phyloP scores from a whole-genome alignment of 495 filamentous ascomycete genomes.

The Aspergillus bertholletiae region DNA sequence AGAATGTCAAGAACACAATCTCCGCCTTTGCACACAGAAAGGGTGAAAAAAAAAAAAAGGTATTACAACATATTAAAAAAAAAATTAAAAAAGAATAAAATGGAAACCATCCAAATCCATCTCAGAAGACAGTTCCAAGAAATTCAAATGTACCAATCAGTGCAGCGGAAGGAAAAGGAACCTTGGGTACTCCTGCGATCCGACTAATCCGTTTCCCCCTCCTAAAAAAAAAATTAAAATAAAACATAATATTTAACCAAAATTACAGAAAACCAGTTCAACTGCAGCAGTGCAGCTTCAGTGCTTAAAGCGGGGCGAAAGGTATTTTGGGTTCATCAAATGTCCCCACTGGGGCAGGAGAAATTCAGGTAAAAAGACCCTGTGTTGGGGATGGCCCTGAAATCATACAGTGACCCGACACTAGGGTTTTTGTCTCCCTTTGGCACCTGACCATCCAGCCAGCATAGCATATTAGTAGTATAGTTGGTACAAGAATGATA shows the following conservation, averaged over 20 bases:
- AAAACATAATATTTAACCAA: background rate
- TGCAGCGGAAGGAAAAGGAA: background rate
- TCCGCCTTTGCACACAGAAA: too few relatives aligned
- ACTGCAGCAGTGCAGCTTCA: too few relatives aligned
- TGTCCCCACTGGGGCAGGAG: background rate
- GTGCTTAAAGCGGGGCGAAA: background rate
- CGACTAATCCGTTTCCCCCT: background rate
- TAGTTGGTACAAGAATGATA: too few relatives aligned
- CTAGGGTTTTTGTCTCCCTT: too few relatives aligned
- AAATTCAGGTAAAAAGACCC: background rate
- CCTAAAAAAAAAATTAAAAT: background rate
- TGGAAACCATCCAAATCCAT: too few relatives aligned
- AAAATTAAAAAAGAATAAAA: background rate
- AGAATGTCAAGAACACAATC: background rate
- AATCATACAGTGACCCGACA: background rate
- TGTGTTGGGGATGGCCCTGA: background rate
- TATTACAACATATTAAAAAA: too few relatives aligned
- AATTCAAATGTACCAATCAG: background rate
- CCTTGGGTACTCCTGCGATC: background rate
- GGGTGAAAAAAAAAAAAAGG: background rate
- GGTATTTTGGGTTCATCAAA: background rate
- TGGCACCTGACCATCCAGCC: too few relatives aligned
- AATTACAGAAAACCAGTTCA: background rate
- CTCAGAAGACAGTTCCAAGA: background rate
- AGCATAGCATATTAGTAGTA: too few relatives aligned